Evolutionary conservation across 768 basidiomycete genomes (phyloP), one percentile per base, ranked within the genome.

Genomic region (Suillus alpinus): DNA sequence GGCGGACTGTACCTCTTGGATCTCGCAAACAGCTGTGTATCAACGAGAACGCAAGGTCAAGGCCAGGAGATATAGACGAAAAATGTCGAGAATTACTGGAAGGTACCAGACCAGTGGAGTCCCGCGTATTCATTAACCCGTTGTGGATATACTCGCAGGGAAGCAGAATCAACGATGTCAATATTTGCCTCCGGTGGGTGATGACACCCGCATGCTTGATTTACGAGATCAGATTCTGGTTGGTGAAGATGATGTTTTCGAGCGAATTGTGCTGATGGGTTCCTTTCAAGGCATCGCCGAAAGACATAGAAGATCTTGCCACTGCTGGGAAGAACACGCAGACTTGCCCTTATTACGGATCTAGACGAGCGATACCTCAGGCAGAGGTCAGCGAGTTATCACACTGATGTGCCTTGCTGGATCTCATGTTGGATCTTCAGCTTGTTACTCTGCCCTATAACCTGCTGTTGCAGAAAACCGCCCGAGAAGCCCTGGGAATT

Each of bases 381-480:
- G 94, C 96, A 36, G 91, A 98, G 81, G 93, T 94, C 62, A 46
- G 80, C 62, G 36, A 10, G 10, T 20, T 26, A 29, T 36, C 32
- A 12, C 37, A 16, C 1, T 32, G 32, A 41, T 32, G 57, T 47
- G 9, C 40, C 53, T 58, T 40, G 39, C 57, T 29, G 26, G 14
- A 4, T 8, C 1, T 29, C 29, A 60, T 62, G 53, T 40, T 36
- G 56, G 34, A 40, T 37, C 39, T 61, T 37, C 56, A 95, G 94
- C 79, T 98, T 1, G 86, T 97, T n/a, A 89, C 91, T 0, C 78
- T 98, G 8, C 97, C 96, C 0, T 99, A 99, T 71, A 96, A 95
- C 72, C 86, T 98, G 20, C 79, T 98, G 1, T 77, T 99, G 5
- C 88, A 93, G 63, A 88, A 85, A 62, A 81, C 83, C 1, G 92